A percentile compares a stretch with the other conserved stretches of the same genome.
These are phyloP conservation scores for Cryptococcus neoformans DNA, from an alignment of 1,284 basidiomycete genomes.

Conservation along the genomic window DNA sequence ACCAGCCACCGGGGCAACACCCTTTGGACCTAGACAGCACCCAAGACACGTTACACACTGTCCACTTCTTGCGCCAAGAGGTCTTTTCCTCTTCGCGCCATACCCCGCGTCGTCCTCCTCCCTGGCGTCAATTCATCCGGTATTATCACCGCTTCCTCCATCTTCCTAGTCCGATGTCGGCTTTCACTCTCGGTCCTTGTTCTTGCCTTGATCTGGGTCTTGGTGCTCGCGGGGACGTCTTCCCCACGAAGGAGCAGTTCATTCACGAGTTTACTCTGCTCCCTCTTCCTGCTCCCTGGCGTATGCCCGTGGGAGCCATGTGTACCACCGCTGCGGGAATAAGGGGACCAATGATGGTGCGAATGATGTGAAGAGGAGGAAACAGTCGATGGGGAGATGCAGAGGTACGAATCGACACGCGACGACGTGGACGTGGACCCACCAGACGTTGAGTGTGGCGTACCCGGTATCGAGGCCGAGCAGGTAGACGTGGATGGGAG, in stretches of 20 bases:
- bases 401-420: background rate
- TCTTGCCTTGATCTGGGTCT: too few relatives aligned
- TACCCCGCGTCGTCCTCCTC: background rate
- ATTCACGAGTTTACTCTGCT: slow-evolving; percentile 22
- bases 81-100: background rate
- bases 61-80: background rate
- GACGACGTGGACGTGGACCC: too few relatives aligned
- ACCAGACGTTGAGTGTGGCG: too few relatives aligned
- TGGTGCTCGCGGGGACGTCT: background rate
- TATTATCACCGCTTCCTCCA: slow-evolving; percentile 3
- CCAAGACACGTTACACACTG: too few relatives aligned
- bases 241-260: slow-evolving; percentile 14
- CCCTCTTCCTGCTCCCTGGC: slow-evolving; percentile 10
- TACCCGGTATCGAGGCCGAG: too few relatives aligned
- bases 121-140: slow-evolving; percentile 30
- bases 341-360: slow-evolving; percentile 3
- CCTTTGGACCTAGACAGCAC: too few relatives aligned
- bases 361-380: background rate
- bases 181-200: background rate
- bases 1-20: too few relatives aligned
- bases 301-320: slow-evolving; percentile 4
- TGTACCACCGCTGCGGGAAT: slow-evolving; percentile 3
- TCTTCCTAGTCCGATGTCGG: background rate
- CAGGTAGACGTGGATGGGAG: slow-evolving; percentile 5
- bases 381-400: background rate